Conservation (phyloP, 73 alveolate genomes). For the Tetrahymena borealis region DNA sequence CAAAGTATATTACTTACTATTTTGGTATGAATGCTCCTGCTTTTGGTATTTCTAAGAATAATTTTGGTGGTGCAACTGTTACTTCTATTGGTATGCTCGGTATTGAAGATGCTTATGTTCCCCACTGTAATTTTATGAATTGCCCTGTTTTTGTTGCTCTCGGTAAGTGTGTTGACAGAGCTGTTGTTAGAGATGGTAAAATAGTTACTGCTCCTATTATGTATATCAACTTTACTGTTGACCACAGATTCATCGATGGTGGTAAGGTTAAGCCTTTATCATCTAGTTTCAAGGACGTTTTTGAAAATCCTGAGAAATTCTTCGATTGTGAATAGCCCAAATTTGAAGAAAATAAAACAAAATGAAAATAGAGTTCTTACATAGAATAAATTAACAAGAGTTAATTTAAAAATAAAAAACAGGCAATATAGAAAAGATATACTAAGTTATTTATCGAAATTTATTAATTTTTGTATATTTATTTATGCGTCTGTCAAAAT, state of each 20-base stretch:
- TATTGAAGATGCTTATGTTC: slow-evolving; percentile 2
- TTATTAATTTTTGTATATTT: too few relatives aligned
- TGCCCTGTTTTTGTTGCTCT: slow-evolving; percentile 3
- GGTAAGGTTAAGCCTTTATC: neutral
- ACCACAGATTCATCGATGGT: slow-evolving; percentile 17
- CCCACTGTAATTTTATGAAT: neutral
- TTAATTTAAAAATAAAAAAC: too few relatives aligned
- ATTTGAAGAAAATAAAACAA: neutral
- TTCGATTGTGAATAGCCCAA: neutral
- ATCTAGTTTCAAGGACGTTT: neutral
- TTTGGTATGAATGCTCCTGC: neutral
- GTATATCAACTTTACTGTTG: slow-evolving; percentile 3
- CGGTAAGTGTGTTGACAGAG: neutral
- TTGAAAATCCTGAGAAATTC: slow-evolving; percentile 10
- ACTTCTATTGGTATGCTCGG: slow-evolving; percentile 13
- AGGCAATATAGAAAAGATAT: too few relatives aligned
- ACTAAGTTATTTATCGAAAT: too few relatives aligned
- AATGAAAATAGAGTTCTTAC: too few relatives aligned
- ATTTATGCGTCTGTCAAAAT: too few relatives aligned
- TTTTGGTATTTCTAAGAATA: neutral
- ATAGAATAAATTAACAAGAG: too few relatives aligned
- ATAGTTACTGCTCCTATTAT: neutral
- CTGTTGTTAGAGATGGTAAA: slow-evolving; percentile 11
- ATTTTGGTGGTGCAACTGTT: slow-evolving; percentile 14
- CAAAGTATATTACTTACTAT: neutral